Percentiles rank a stretch among this genome's conserved stretches.
Evolutionary conservation across 1,284 basidiomycete species (phyloP).

Genomic region (Bjerkandera adusta): DNA sequence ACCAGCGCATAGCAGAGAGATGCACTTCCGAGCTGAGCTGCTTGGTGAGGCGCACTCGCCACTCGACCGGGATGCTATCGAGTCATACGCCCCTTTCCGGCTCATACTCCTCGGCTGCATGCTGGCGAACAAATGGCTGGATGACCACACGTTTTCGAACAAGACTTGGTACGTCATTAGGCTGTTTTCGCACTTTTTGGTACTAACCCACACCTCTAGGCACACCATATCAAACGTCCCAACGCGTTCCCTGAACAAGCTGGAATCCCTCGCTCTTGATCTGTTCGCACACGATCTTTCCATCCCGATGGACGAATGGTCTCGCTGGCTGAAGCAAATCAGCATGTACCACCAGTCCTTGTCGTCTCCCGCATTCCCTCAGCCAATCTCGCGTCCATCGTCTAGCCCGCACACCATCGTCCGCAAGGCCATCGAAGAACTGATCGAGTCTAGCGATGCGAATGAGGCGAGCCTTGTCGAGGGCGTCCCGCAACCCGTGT

Average conservation of each 20-base stretch:
- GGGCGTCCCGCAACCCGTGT: slow-evolving; percentile 56
- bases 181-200: slow-evolving; percentile 5
- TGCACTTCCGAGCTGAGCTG: slow-evolving; percentile 60
- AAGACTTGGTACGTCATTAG: slow-evolving; percentile 75
- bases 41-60: slow-evolving; percentile 46
- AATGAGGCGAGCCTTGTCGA: slow-evolving; percentile 16
- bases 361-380: slow-evolving; percentile 54
- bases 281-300: slow-evolving; percentile 69
- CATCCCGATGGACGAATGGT: slow-evolving; percentile 61
- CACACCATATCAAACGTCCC: slow-evolving; percentile 76
- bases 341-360: slow-evolving; percentile 61
- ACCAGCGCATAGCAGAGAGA: slow-evolving; percentile 48
- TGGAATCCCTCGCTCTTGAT: slow-evolving; percentile 69
- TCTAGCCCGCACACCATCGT: slow-evolving; percentile 65
- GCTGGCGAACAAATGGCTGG: slow-evolving; percentile 90
- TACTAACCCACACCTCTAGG: slow-evolving; percentile 39
- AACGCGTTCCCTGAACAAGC: slow-evolving; percentile 61
- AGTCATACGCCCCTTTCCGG: slow-evolving; percentile 63
- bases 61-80: slow-evolving; percentile 50
- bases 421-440: slow-evolving; percentile 66
- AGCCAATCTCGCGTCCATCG: slow-evolving; percentile 78
- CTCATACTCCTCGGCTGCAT: slow-evolving; percentile 82
- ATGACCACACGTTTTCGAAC: slow-evolving; percentile 91
- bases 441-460: slow-evolving; percentile 43
- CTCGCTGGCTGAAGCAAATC: slow-evolving; percentile 64